Conservation (phyloP, 2,329 filamentous ascomycete species). For the Geosmithia putterillii region DNA sequence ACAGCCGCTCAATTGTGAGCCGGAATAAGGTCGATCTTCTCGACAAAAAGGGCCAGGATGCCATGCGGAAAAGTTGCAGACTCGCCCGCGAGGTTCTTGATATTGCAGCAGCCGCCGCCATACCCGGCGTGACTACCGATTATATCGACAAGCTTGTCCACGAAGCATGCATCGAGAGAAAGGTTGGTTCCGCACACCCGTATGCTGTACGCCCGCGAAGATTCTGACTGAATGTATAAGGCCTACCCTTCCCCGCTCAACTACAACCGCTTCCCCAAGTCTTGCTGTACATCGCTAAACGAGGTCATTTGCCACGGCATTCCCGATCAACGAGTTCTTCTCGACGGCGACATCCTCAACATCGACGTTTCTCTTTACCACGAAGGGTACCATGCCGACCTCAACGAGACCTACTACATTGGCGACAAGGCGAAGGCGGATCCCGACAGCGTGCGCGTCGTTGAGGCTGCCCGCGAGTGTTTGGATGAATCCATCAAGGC, state of each 20-base stretch:
- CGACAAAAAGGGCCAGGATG: conserved; percentile 68
- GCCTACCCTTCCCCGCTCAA: conserved; percentile 91
- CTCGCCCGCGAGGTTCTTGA: conserved; percentile 86
- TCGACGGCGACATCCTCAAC: conserved; percentile 94
- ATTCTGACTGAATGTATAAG: conserved; percentile 30
- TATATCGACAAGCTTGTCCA: conserved; percentile 92
- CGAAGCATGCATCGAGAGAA: conserved; percentile 83
- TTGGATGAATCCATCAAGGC: conserved; percentile 82
- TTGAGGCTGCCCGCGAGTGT: conserved; percentile 81
- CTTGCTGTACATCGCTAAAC: conserved; percentile 90
- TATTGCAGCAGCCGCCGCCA: conserved; percentile 70
- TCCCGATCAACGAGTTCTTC: conserved; percentile 73
- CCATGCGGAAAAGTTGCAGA: conserved; percentile 85
- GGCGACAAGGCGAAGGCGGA: conserved; percentile 77
- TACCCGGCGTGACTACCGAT: conserved; percentile 91
- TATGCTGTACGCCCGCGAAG: neutral
- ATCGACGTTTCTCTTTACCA: conserved; percentile 94
- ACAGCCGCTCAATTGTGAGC: conserved; percentile 47
- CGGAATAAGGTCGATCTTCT: conserved; percentile 76
- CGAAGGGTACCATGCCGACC: conserved; percentile 85
- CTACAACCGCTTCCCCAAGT: conserved; percentile 95
- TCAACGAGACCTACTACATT: conserved; percentile 98
- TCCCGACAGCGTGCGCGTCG: conserved; percentile 77
- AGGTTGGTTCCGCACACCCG: conserved; percentile 47
- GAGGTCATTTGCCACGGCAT: conserved; percentile 99